Evolutionary conservation across 2,329 filamentous ascomycete genomes (phyloP).

Genomic region (Aspergillus quadricinctus): DNA sequence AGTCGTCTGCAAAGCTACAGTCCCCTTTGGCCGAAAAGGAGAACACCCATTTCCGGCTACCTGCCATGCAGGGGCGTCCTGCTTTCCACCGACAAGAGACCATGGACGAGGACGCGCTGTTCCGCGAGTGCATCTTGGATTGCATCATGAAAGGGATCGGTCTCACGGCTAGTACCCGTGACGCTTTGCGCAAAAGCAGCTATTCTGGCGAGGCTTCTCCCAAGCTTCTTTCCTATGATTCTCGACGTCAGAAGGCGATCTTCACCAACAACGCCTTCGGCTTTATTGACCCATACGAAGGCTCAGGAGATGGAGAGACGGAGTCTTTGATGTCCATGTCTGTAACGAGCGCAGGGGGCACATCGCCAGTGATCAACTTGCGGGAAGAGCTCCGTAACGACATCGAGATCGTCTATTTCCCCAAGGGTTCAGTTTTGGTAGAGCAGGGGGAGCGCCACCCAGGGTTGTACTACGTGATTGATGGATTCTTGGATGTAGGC

Average conservation of each 20-base stretch:
- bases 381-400: slow-evolving; percentile 83
- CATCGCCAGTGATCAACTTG: slow-evolving; percentile 60
- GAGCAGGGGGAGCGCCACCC: slow-evolving; percentile 97
- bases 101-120: slow-evolving; percentile 80
- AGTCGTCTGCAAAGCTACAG: slow-evolving; percentile 27
- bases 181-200: slow-evolving; percentile 57
- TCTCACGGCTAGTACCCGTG: slow-evolving; percentile 61
- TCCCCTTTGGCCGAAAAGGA: slow-evolving; percentile 45
- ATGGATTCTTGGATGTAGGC: slow-evolving; percentile 92
- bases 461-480: slow-evolving; percentile 93
- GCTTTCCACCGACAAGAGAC: slow-evolving; percentile 69
- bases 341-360: slow-evolving; percentile 58
- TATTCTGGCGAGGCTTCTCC: slow-evolving; percentile 82
- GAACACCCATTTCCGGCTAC: slow-evolving; percentile 32
- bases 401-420: slow-evolving; percentile 95
- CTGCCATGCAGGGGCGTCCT: slow-evolving; percentile 21
- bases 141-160: slow-evolving; percentile 96
- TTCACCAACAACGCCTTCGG: slow-evolving; percentile 90
- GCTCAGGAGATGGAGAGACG: slow-evolving; percentile 68
- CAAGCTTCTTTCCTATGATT: slow-evolving; percentile 76
- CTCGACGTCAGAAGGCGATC: slow-evolving; percentile 70
- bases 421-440: slow-evolving; percentile 86
- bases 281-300: slow-evolving; percentile 80
- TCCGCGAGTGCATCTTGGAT: slow-evolving; percentile 83
- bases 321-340: slow-evolving; percentile 74